These are phyloP conservation scores for Cercophora sp. DNA, from an alignment of 495 filamentous ascomycete genomes.

Conservation along the genomic window DNA sequence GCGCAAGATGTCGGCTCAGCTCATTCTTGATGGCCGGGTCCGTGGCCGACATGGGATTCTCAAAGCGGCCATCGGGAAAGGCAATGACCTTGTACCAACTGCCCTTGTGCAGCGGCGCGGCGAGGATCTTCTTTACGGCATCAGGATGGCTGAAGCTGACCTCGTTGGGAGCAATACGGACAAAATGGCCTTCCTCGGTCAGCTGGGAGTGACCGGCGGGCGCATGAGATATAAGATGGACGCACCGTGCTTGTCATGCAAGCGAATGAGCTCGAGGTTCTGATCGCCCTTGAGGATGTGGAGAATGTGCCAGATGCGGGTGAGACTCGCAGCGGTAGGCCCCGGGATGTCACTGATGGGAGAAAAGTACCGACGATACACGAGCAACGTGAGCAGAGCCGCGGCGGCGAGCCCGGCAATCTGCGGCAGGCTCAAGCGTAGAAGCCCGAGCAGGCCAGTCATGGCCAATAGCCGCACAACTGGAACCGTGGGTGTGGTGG, in stretches of 20 bases:
- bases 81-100: conserved; percentile 34
- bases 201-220: neutral
- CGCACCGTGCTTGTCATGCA: conserved; percentile 43
- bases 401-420: conserved; percentile 1
- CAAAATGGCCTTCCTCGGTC: conserved; percentile 33
- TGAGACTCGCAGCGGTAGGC: conserved; percentile 40
- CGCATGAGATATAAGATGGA: neutral
- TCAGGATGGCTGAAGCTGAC: conserved; percentile 47
- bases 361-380: conserved; percentile 21
- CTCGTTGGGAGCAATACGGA: conserved; percentile 48
- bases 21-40: conserved; percentile 35
- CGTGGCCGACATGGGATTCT: conserved; percentile 43
- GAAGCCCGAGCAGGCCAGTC: neutral
- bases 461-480: too few species aligned
- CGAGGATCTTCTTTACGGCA: conserved; percentile 31
- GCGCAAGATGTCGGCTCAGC: conserved; percentile 35
- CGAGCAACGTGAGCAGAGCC: conserved; percentile 5
- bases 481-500: neutral
- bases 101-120: conserved; percentile 26
- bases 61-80: conserved; percentile 39
- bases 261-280: conserved; percentile 32
- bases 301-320: conserved; percentile 38
- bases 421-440: conserved; percentile 1
- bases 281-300: conserved; percentile 37
- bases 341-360: conserved; percentile 32